Percentiles rank a stretch among this genome's conserved stretches.
These are phyloP conservation scores for Claviceps quebecensis DNA, from an alignment of 2,329 filamentous ascomycete species.

Conservation along the genomic window DNA sequence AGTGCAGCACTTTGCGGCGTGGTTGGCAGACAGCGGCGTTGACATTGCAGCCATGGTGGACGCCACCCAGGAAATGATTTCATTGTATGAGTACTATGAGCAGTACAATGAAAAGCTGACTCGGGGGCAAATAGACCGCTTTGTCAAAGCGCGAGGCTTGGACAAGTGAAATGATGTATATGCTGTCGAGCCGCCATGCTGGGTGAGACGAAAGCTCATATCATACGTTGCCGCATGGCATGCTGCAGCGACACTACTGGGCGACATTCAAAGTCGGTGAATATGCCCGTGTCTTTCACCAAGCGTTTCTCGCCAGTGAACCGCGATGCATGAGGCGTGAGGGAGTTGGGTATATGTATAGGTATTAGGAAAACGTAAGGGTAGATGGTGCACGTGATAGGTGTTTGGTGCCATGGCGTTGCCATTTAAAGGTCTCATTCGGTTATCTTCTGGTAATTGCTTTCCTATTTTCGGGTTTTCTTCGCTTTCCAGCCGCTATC, in stretches of 20 bases:
- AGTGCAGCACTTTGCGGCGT: constrained; percentile 53
- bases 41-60: constrained; percentile 78
- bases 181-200: background rate
- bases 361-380: background rate
- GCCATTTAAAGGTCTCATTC: background rate
- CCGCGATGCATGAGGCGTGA: background rate
- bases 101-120: constrained; percentile 47
- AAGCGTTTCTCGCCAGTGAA: background rate
- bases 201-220: too few species aligned
- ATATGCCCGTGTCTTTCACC: background rate
- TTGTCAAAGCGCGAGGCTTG: constrained; percentile 42
- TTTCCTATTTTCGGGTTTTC: background rate
- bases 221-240: too few species aligned
- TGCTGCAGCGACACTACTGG: too few species aligned
- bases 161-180: constrained; percentile 27
- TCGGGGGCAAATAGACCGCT: constrained; percentile 43
- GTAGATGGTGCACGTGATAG: background rate
- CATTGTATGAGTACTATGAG: constrained; percentile 62
- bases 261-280: background rate
- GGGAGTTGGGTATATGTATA: background rate
- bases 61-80: constrained; percentile 82
- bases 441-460: background rate
- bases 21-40: constrained; percentile 74
- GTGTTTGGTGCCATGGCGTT: background rate
- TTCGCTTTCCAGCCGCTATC: background rate